Conservation (phyloP, 2,329 filamentous ascomycete genomes). For the Alternaria ethzedia region DNA sequence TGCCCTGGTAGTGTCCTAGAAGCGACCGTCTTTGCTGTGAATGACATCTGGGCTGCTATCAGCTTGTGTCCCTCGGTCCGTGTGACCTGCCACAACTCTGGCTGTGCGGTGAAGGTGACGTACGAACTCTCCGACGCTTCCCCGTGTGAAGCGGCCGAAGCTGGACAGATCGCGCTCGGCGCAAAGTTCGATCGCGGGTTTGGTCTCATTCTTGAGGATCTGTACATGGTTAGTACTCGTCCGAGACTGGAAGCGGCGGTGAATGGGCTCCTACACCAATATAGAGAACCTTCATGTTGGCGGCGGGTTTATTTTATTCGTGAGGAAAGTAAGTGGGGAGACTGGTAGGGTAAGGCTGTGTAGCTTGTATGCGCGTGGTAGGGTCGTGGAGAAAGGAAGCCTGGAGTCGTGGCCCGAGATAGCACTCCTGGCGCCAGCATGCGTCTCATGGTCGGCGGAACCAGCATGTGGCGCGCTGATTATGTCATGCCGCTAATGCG, state of each 20-base stretch:
- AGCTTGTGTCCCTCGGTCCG: constrained; percentile 5
- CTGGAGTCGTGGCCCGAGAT: neutral
- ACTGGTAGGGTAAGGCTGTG: neutral
- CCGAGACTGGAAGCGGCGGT: constrained; percentile 14
- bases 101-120: neutral
- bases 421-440: neutral
- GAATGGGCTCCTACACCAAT: constrained; percentile 71
- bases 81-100: neutral
- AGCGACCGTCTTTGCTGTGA: constrained; percentile 87
- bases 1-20: constrained; percentile 82
- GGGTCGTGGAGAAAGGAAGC: neutral
- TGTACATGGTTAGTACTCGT: constrained; percentile 47
- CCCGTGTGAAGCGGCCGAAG: constrained; percentile 77
- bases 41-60: constrained; percentile 66
- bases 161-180: constrained; percentile 72
- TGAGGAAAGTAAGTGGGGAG: neutral
- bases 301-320: neutral
- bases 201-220: constrained; percentile 80
- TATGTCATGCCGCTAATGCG: constrained; percentile 28
- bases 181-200: constrained; percentile 74
- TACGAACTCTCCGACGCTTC: constrained; percentile 48
- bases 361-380: neutral
- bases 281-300: constrained; percentile 82
- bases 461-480: constrained; percentile 9
- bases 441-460: neutral